A percentile compares a stretch with the other conserved stretches of the same genome.
Evolutionary conservation across 2,329 filamentous ascomycete species (phyloP).

Genomic region (Arthrobotrys sinensis): DNA sequence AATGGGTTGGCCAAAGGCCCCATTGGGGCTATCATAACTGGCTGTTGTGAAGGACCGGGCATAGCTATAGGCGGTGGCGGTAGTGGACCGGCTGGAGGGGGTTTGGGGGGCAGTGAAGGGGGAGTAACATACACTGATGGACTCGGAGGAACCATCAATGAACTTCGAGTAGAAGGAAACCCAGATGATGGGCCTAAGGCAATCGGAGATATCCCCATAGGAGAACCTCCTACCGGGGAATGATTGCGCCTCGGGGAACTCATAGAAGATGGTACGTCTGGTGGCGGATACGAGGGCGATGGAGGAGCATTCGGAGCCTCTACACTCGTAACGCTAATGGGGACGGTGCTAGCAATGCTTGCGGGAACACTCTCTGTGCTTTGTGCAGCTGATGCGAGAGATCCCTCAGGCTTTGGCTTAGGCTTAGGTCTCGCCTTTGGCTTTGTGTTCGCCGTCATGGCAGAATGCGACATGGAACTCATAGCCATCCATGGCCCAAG

Average conservation of each 20-base stretch:
- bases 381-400: constrained; percentile 18
- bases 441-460: constrained; percentile 6
- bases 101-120: constrained; percentile 8
- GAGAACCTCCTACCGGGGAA: constrained; percentile 15
- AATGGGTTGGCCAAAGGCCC: constrained; percentile 50
- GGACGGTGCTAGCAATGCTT: constrained; percentile 7
- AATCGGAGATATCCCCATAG: background rate
- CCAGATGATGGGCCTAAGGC: background rate
- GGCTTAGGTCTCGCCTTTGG: constrained; percentile 9
- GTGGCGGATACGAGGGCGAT: constrained; percentile 14
- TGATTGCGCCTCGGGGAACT: background rate
- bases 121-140: constrained; percentile 18
- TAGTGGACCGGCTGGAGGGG: constrained; percentile 21
- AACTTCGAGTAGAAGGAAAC: constrained; percentile 16
- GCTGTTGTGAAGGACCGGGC: constrained; percentile 31
- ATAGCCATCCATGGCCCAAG: constrained; percentile 47
- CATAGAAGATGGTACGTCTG: constrained; percentile 22
- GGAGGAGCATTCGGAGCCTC: background rate
- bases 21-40: constrained; percentile 17
- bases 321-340: background rate
- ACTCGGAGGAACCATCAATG: constrained; percentile 27
- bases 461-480: constrained; percentile 40
- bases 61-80: constrained; percentile 34
- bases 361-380: constrained; percentile 37
- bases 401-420: background rate